These are phyloP conservation scores for Nemania serpens DNA, from an alignment of 2,329 filamentous ascomycete species.

Conservation along the genomic window DNA sequence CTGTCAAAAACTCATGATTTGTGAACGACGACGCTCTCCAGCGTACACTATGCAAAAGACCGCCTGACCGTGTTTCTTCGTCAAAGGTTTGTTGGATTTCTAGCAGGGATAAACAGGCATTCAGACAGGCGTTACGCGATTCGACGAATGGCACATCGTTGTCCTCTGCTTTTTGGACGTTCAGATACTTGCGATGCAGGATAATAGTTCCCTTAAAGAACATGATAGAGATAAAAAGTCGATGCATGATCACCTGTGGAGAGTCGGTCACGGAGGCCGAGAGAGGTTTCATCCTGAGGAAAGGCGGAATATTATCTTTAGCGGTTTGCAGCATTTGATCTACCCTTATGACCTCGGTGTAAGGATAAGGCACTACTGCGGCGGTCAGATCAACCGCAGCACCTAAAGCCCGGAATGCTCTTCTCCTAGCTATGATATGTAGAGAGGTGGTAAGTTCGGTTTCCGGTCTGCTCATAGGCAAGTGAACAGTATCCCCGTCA, in stretches of 20 bases:
- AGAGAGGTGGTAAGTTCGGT: slow-evolving; percentile 55
- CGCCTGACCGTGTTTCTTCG: slow-evolving; percentile 9
- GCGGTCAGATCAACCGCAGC: slow-evolving; percentile 13
- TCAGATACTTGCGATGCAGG: slow-evolving; percentile 17
- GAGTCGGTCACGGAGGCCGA: slow-evolving; percentile 12
- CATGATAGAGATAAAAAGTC: slow-evolving; percentile 16
- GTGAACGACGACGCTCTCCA: slow-evolving; percentile 15
- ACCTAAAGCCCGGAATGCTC: slow-evolving; percentile 38
- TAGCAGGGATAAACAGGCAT: slow-evolving; percentile 12
- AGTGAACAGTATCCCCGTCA: slow-evolving; percentile 50
- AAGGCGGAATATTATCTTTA: slow-evolving; percentile 7
- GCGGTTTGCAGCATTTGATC: slow-evolving; percentile 14
- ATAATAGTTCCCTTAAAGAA: slow-evolving; percentile 14
- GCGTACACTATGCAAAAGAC: slow-evolving; percentile 8
- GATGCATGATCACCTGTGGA: slow-evolving; percentile 14
- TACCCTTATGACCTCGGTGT: slow-evolving; percentile 28
- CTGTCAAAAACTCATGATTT: slow-evolving; percentile 13
- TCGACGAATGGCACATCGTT: background rate
- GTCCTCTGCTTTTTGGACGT: background rate
- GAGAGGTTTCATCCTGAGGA: slow-evolving; percentile 7
- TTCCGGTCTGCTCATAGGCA: slow-evolving; percentile 53
- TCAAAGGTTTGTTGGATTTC: slow-evolving; percentile 16
- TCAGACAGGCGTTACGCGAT: slow-evolving; percentile 16
- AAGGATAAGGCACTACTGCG: slow-evolving; percentile 1
- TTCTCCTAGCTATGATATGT: slow-evolving; percentile 57